A percentile compares a stretch with the other conserved stretches of the same genome.
These are phyloP conservation scores for Linanthus parryae DNA, from an alignment of 148 eudicot species.

Conservation along the genomic window DNA sequence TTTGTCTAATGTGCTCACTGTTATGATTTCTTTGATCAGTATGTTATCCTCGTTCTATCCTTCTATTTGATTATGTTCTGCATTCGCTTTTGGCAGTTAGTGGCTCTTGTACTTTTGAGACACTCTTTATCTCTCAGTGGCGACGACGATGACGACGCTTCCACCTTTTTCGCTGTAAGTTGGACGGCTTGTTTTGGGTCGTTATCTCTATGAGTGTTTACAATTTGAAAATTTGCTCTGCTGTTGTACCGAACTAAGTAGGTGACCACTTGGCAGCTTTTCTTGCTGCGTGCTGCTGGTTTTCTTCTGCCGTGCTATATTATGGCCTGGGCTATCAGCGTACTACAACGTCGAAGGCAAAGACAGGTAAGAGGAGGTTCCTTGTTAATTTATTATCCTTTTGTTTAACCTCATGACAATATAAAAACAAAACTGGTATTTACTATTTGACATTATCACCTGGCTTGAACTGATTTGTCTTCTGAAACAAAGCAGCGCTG, in stretches of 20 bases:
- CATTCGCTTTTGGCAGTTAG: slow-evolving; percentile 37
- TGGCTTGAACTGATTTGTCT: no score
- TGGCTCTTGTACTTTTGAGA: slow-evolving; percentile 79
- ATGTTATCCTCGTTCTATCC: not conserved
- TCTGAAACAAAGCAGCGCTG: no score
- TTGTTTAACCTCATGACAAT: no score
- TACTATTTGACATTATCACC: no score
- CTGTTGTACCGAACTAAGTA: slow-evolving; percentile 6
- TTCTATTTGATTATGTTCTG: not conserved
- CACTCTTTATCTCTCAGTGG: slow-evolving; percentile 59
- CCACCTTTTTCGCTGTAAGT: slow-evolving; percentile 74
- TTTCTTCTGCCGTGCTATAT: slow-evolving; percentile 89
- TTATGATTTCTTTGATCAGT: slow-evolving; percentile 3
- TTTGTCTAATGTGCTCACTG: no score
- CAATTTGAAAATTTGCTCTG: not conserved
- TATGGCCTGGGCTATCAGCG: slow-evolving; percentile 79
- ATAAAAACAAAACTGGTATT: no score
- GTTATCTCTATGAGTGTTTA: not conserved
- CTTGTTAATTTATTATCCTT: no score
- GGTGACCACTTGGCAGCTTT: slow-evolving; percentile 45
- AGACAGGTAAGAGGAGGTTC: slow-evolving; percentile 45
- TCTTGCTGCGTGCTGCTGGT: slow-evolving; percentile 77
- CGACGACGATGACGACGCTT: slow-evolving; percentile 70
- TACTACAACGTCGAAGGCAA: slow-evolving; percentile 68
- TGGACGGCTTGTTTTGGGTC: slow-evolving; percentile 8